Base-by-base conservation (phyloP, 2,329 filamentous ascomycete genomes). In the Aspergillus alliaceus region DNA sequence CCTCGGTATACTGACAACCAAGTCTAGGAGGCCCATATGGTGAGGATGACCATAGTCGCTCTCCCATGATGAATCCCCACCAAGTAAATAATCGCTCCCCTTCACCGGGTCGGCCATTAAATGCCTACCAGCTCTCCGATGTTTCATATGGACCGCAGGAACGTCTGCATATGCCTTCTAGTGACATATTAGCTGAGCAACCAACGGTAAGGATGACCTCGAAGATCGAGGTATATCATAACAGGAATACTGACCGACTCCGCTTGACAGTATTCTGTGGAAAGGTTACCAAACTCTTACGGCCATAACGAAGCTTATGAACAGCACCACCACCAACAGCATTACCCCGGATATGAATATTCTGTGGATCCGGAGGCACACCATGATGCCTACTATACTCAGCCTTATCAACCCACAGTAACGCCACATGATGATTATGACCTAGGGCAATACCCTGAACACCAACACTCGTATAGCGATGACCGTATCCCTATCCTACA, bases 301-400 rank as follows among this genome's bases (percentile, higher is more conserved):
- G 82, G 84, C 18, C 84, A 86, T 67, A 83, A 84, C 67, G 82
- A 87, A 64, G 78, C 80, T 54, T 88, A 86, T 70, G 84, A 86
- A 60, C 61, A 78, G 76, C 63, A 83, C 58, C 79, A 75, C 54
- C 68, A 61, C 54, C 68, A 61, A 3, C 73, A 74, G 46, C 74
- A 80, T 59, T 83, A 85, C 62, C 79, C 82, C 40, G 81, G 80
- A 59, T 80, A 81, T 57, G 89, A 92, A 55, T 93, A 95, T 72
- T 81, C 86, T 4, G 77, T 96, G 59, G 87, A 91, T 68, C 92
- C 93, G 9, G 88, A 96, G 72, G 87, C 88, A 57, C 91, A 96
- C 68, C 91, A 95, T 71, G 91, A 96, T 74, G 85, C 86, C 54
- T 96, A 96, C 79, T 93, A 90, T 73, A 90, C 88, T 66, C 86